Percentiles rank a stretch among this genome's conserved stretches.
Evolutionary conservation across 2,329 filamentous ascomycete species (phyloP).

Genomic region (Cryphonectria radicalis): DNA sequence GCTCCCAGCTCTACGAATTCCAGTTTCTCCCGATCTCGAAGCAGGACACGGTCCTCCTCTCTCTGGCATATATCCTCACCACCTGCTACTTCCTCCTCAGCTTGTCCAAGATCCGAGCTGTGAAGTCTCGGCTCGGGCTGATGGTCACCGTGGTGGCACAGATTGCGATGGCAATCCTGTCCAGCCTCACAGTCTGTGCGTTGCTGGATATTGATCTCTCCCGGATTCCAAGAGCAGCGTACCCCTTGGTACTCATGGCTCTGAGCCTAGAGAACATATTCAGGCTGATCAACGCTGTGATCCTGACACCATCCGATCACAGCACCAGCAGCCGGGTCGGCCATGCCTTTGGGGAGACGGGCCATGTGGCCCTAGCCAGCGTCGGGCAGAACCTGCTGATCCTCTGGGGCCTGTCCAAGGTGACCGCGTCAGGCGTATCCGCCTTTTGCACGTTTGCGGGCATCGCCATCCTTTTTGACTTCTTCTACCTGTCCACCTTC

Average conservation of each 20-base stretch:
- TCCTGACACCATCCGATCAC: slow-evolving; percentile 71
- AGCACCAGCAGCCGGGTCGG: slow-evolving; percentile 72
- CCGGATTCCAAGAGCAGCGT: slow-evolving; percentile 73
- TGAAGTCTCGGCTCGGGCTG: slow-evolving; percentile 76
- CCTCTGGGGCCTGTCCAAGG: slow-evolving; percentile 65
- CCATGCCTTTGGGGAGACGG: slow-evolving; percentile 74
- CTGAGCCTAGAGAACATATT: slow-evolving; percentile 82
- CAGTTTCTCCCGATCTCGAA: slow-evolving; percentile 75
- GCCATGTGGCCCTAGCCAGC: slow-evolving; percentile 69
- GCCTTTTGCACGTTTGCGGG: slow-evolving; percentile 79
- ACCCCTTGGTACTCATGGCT: slow-evolving; percentile 75
- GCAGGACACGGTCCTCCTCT: slow-evolving; percentile 66
- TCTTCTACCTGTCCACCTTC: slow-evolving; percentile 78
- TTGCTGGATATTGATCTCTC: slow-evolving; percentile 76
- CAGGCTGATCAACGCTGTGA: slow-evolving; percentile 76
- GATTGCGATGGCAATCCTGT: slow-evolving; percentile 73
- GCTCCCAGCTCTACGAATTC: slow-evolving; percentile 74
- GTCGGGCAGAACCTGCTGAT: slow-evolving; percentile 71
- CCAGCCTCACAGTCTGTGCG: slow-evolving; percentile 79
- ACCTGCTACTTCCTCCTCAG: slow-evolving; percentile 68
- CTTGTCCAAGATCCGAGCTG: slow-evolving; percentile 70
- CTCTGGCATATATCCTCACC: slow-evolving; percentile 67
- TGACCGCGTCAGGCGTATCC: slow-evolving; percentile 71
- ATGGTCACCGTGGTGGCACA: slow-evolving; percentile 73
- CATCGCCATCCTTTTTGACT: slow-evolving; percentile 76